A percentile compares a stretch with the other conserved stretches of the same genome.
These are phyloP conservation scores for Phytophthora quininea DNA, from an alignment of 352 stramenopile species.

Conservation along the genomic window DNA sequence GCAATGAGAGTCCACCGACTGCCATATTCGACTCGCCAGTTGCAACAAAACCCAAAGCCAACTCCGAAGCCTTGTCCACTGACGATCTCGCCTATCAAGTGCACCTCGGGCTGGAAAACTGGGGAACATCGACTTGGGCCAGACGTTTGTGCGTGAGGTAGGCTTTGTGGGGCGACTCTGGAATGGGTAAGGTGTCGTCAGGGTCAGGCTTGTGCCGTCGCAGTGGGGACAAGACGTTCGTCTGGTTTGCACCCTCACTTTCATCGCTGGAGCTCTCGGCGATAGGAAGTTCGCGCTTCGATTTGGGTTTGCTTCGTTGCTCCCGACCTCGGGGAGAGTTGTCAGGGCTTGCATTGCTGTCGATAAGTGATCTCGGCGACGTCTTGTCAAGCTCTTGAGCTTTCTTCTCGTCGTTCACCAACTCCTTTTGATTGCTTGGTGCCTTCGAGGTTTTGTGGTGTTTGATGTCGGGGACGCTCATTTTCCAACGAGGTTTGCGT, in stretches of 20 bases:
- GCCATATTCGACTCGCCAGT: constrained; percentile 73
- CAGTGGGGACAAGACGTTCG: constrained; percentile 31
- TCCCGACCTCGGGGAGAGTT: constrained; percentile 7
- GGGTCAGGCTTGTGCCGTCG: constrained; percentile 32
- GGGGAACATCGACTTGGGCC: constrained; percentile 40
- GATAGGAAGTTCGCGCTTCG: constrained; percentile 12
- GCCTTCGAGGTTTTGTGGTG: constrained; percentile 21
- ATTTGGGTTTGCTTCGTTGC: constrained; percentile 21
- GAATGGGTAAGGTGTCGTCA: constrained; percentile 23
- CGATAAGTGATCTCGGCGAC: constrained; percentile 7
- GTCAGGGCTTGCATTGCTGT: constrained; percentile 12
- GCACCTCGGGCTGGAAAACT: constrained; percentile 64
- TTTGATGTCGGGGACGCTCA: constrained; percentile 30
- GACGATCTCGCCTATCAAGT: constrained; percentile 74
- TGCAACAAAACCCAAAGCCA: constrained; percentile 56
- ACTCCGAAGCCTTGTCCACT: constrained; percentile 54
- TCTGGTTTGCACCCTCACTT: constrained; percentile 36
- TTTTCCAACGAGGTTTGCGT: constrained; percentile 36
- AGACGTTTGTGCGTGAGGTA: constrained; percentile 21
- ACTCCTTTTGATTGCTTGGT: constrained; percentile 23
- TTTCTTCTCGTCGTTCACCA: constrained; percentile 18
- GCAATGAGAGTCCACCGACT: constrained; percentile 62
- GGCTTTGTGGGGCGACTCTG: constrained; percentile 20
- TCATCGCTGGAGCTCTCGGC: constrained; percentile 19
- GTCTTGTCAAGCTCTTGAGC: constrained; percentile 1